These are phyloP conservation scores for Colletotrichum paranaense DNA, from an alignment of 2,329 filamentous ascomycete species.

Conservation along the genomic window DNA sequence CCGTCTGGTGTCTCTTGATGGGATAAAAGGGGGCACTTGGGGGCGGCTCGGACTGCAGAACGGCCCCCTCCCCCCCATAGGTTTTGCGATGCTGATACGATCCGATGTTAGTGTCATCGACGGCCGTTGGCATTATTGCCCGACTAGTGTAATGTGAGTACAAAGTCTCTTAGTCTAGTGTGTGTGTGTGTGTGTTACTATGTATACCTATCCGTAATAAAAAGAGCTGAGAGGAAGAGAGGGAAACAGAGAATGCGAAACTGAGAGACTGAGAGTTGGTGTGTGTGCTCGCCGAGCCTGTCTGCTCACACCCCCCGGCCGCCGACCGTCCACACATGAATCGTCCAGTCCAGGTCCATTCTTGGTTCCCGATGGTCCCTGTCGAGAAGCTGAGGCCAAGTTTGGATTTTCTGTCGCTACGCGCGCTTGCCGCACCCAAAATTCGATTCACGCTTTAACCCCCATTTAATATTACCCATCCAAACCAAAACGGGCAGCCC, in stretches of 20 bases:
- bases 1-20: neutral
- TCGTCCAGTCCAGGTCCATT: neutral
- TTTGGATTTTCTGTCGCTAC: conserved; percentile 18
- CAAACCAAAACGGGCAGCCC: conserved; percentile 3
- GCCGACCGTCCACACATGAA: neutral
- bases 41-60: neutral
- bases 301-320: neutral
- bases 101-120: conserved; percentile 5
- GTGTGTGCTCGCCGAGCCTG: neutral
- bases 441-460: neutral
- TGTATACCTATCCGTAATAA: too few relatives aligned
- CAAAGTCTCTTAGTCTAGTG: neutral
- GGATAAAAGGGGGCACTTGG: neutral
- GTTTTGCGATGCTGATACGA: neutral
- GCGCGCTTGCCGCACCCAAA: conserved; percentile 28
- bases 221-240: neutral
- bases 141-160: neutral
- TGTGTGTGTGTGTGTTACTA: neutral
- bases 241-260: neutral
- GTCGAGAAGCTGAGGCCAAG: conserved; percentile 1
- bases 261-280: neutral
- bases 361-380: neutral
- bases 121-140: neutral
- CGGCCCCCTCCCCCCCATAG: neutral
- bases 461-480: neutral